Evolutionary conservation across 2,329 filamentous ascomycete genomes (phyloP).

Genomic region (Metarhizium robertsii): DNA sequence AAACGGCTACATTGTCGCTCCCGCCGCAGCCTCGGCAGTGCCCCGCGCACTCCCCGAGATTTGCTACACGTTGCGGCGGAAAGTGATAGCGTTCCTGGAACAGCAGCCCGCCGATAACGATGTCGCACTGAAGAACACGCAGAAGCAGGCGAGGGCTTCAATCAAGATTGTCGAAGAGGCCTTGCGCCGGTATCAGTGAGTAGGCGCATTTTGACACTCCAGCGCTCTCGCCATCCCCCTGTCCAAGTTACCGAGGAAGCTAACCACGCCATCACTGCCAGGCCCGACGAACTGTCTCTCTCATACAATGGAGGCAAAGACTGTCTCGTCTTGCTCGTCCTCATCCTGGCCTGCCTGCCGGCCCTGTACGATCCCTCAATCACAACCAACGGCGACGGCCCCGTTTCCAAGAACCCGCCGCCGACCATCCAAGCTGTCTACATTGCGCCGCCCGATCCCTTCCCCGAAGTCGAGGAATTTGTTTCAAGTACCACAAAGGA

Average conservation of each 20-base stretch:
- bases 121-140: conserved; percentile 52
- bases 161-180: conserved; percentile 68
- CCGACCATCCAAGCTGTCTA: conserved; percentile 68
- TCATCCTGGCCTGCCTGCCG: conserved; percentile 63
- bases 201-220: conserved; percentile 7
- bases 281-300: conserved; percentile 69
- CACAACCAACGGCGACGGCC: conserved; percentile 8
- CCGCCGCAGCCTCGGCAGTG: conserved; percentile 1
- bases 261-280: conserved; percentile 23
- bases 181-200: conserved; percentile 64
- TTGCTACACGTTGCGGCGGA: conserved; percentile 45
- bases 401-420: conserved; percentile 23
- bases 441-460: conserved; percentile 76
- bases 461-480: conserved; percentile 78
- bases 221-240: background rate
- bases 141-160: conserved; percentile 64
- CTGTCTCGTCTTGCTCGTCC: conserved; percentile 82
- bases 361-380: conserved; percentile 16
- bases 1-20: conserved; percentile 4
- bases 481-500: conserved; percentile 54
- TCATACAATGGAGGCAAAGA: conserved; percentile 99
- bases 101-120: conserved; percentile 43
- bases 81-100: conserved; percentile 58
- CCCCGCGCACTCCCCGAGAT: conserved; percentile 20
- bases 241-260: background rate